A percentile compares a stretch with the other conserved stretches of the same genome.
Conservation (phyloP, 768 basidiomycete genomes). For the Boletus sensibilis region DNA sequence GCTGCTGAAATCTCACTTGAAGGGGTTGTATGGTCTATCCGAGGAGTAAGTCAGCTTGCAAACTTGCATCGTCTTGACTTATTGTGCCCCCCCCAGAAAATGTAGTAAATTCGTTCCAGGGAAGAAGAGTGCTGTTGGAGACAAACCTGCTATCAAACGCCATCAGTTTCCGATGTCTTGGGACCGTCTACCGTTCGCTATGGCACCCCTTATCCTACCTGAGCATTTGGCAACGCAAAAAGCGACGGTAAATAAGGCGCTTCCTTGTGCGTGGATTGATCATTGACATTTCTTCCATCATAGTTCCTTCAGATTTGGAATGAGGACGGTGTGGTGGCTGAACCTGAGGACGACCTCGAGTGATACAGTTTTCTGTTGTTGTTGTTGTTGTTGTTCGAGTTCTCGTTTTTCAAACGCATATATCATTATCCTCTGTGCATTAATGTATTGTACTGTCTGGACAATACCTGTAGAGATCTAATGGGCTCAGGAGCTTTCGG, state of each 20-base stretch:
- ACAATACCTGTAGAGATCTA: constrained; percentile 14
- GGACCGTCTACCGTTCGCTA: constrained; percentile 71
- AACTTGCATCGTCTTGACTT: neutral
- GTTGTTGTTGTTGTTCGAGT: neutral
- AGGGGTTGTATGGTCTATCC: constrained; percentile 76
- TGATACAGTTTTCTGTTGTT: constrained; percentile 15
- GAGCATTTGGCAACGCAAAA: constrained; percentile 65
- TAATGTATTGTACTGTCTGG: constrained; percentile 29
- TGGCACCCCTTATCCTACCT: constrained; percentile 53
- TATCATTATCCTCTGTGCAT: constrained; percentile 29
- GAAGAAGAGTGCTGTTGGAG: constrained; percentile 89
- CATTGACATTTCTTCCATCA: constrained; percentile 1
- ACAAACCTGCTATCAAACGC: constrained; percentile 69
- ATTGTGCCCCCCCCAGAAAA: constrained; percentile 57
- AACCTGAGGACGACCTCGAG: constrained; percentile 51
- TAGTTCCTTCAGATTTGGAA: constrained; percentile 84
- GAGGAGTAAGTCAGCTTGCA: constrained; percentile 70
- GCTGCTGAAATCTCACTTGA: constrained; percentile 84
- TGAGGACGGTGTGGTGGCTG: constrained; percentile 71
- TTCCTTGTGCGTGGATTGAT: constrained; percentile 5
- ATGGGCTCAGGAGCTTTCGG: neutral
- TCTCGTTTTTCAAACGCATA: constrained; percentile 7
- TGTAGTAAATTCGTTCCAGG: constrained; percentile 82
- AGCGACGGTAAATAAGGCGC: constrained; percentile 48
- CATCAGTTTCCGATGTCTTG: constrained; percentile 65